Conservation (phyloP, 2,329 filamentous ascomycete genomes). For the Fusarium fracticaudum region DNA sequence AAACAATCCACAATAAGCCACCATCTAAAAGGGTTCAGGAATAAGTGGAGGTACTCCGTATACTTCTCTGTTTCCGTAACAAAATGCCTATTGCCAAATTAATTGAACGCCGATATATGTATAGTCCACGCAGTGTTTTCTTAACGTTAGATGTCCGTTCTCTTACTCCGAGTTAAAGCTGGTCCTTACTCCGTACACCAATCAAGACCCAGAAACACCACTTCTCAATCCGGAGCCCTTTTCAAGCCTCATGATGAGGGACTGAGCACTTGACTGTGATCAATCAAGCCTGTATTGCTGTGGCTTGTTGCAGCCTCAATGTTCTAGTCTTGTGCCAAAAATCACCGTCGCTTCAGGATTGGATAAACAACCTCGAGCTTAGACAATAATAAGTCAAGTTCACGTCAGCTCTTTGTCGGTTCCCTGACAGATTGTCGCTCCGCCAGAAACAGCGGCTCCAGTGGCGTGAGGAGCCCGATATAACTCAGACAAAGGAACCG, state of each 20-base stretch:
- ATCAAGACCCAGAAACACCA: not conserved
- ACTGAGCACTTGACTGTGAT: conserved; percentile 5
- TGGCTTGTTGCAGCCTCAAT: conserved; percentile 19
- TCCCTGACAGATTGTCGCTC: conserved; percentile 4
- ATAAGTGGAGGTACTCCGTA: not conserved
- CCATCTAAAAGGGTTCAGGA: conserved; percentile 4
- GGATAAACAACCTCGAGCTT: not conserved
- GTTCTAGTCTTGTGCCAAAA: conserved; percentile 14
- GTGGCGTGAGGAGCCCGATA: conserved; percentile 6
- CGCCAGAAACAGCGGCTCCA: conserved; percentile 12
- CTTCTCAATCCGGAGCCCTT: conserved; percentile 1
- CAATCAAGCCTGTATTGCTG: conserved; percentile 10
- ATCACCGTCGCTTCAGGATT: conserved; percentile 17
- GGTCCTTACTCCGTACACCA: not conserved
- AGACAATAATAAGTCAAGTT: conserved; percentile 19
- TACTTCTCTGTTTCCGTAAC: not conserved
- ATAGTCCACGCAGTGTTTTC: not conserved
- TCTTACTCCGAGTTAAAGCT: not conserved
- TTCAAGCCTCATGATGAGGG: conserved; percentile 12
- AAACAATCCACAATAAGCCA: conserved; percentile 15
- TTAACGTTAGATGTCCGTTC: not conserved
- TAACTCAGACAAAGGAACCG: conserved; percentile 12
- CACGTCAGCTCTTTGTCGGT: conserved; percentile 14
- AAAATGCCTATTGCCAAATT: not conserved
- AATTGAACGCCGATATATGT: not conserved